These are phyloP conservation scores for Corinectria fuckeliana DNA, from an alignment of 2,329 filamentous ascomycete genomes.

Conservation along the genomic window DNA sequence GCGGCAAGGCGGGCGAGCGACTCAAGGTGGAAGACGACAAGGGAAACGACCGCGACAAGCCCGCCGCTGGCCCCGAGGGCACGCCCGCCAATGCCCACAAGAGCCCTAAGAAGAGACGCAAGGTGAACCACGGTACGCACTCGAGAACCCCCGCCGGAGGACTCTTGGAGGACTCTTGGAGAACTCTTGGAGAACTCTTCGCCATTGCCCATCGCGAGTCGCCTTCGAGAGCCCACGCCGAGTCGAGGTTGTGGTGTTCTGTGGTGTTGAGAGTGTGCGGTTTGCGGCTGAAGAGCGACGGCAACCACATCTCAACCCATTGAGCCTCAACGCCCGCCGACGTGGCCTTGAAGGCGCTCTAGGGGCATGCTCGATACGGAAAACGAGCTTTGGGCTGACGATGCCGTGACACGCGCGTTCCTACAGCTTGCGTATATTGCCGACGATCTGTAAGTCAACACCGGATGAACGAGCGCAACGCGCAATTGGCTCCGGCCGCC, in stretches of 20 bases:
- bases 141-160: not conserved
- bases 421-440: conserved; percentile 82
- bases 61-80: conserved; percentile 26
- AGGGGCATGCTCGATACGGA: conserved; percentile 27
- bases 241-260: conserved; percentile 14
- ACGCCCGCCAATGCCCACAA: conserved; percentile 45
- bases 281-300: conserved; percentile 21
- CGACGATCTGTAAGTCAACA: conserved; percentile 81
- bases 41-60: conserved; percentile 40
- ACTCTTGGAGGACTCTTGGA: too few species aligned
- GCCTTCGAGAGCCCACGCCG: conserved; percentile 1
- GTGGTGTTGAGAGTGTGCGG: conserved; percentile 22
- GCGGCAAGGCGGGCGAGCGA: conserved; percentile 36
- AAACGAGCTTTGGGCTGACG: conserved; percentile 43
- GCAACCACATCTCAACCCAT: conserved; percentile 13
- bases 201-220: conserved; percentile 8
- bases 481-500: conserved; percentile 29
- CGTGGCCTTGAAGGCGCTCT: conserved; percentile 16
- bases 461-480: conserved; percentile 36
- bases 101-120: conserved; percentile 83
- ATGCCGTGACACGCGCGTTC: conserved; percentile 37
- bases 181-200: too few species aligned
- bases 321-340: conserved; percentile 16
- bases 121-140: conserved; percentile 84
- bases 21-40: conserved; percentile 39